These are phyloP conservation scores for Dendrobium nobile DNA, from an alignment of 106 monocot species.

Conservation along the genomic window DNA sequence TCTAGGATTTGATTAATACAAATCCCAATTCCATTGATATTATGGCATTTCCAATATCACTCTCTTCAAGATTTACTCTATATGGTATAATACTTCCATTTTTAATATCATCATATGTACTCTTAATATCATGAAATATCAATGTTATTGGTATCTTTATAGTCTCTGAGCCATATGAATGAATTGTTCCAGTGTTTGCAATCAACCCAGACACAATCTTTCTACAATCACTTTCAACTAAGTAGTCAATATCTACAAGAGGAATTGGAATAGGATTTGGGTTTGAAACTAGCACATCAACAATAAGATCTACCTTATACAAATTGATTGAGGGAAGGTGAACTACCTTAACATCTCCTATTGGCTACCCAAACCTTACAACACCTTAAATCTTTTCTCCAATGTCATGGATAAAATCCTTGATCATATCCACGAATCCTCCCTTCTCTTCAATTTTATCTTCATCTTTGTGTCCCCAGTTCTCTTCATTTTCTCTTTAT, in stretches of 20 bases:
- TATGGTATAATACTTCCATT: slow-evolving; percentile 76
- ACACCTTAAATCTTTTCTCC: slow-evolving; percentile 85
- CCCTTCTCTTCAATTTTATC: slow-evolving; percentile 33
- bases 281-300: slow-evolving; percentile 63
- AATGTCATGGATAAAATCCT: slow-evolving; percentile 83
- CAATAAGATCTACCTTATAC: slow-evolving; percentile 53
- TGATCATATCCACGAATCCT: slow-evolving; percentile 75
- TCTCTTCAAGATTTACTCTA: too few species aligned
- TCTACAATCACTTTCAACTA: slow-evolving; percentile 71
- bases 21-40: too few species aligned
- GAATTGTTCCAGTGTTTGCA: slow-evolving; percentile 79
- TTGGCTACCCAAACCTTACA: slow-evolving; percentile 79
- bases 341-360: slow-evolving; percentile 60
- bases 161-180: slow-evolving; percentile 76
- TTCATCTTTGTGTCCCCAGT: slow-evolving; percentile 21
- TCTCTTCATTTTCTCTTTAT: too few species aligned
- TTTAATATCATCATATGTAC: slow-evolving; percentile 59
- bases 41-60: too few species aligned
- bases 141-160: slow-evolving; percentile 67
- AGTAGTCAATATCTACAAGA: slow-evolving; percentile 66
- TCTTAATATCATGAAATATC: slow-evolving; percentile 68
- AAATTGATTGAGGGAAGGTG: slow-evolving; percentile 59
- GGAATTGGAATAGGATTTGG: slow-evolving; percentile 84
- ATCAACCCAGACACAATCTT: slow-evolving; percentile 77
- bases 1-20: too few species aligned